Conservation (phyloP, 2,329 filamentous ascomycete genomes). For the Teratosphaeria gauchensis region DNA sequence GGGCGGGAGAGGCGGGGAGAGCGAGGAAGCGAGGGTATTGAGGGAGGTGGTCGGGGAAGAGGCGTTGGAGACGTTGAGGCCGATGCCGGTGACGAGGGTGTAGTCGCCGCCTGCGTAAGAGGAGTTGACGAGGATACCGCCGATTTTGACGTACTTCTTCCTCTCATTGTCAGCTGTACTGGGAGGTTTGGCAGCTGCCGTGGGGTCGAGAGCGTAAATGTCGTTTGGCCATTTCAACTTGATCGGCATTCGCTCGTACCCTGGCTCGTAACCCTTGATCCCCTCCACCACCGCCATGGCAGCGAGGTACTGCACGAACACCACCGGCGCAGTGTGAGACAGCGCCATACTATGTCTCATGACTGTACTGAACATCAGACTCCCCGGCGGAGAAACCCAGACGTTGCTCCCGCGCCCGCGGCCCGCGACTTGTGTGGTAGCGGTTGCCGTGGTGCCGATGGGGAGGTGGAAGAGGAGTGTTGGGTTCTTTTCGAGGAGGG, state of each 20-base stretch:
- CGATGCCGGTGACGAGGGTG: conserved; percentile 71
- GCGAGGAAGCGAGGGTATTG: conserved; percentile 46
- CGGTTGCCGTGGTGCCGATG: conserved; percentile 76
- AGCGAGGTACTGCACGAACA: conserved; percentile 89
- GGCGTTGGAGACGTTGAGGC: conserved; percentile 84
- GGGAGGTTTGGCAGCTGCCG: background rate
- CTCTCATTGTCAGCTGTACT: conserved; percentile 46
- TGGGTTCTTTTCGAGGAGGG: conserved; percentile 85
- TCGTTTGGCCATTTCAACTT: conserved; percentile 98
- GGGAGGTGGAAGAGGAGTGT: conserved; percentile 67
- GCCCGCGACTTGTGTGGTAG: conserved; percentile 78
- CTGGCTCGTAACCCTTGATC: conserved; percentile 65
- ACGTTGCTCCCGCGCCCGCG: conserved; percentile 85
- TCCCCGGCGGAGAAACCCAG: conserved; percentile 84
- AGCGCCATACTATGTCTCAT: conserved; percentile 73
- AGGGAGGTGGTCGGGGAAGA: conserved; percentile 78
- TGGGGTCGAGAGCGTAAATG: conserved; percentile 44
- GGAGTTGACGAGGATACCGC: conserved; percentile 85
- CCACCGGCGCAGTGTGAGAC: conserved; percentile 62
- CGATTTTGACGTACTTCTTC: conserved; percentile 78
- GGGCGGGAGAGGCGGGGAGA: conserved; percentile 30
- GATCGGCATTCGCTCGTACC: conserved; percentile 66
- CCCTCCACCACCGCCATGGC: conserved; percentile 80
- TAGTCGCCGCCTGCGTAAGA: conserved; percentile 68
- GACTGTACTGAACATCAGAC: conserved; percentile 78